A percentile compares a stretch with the other conserved stretches of the same genome.
Conservation (phyloP, 805 yeast species). For the Kuraishia borneana region DNA sequence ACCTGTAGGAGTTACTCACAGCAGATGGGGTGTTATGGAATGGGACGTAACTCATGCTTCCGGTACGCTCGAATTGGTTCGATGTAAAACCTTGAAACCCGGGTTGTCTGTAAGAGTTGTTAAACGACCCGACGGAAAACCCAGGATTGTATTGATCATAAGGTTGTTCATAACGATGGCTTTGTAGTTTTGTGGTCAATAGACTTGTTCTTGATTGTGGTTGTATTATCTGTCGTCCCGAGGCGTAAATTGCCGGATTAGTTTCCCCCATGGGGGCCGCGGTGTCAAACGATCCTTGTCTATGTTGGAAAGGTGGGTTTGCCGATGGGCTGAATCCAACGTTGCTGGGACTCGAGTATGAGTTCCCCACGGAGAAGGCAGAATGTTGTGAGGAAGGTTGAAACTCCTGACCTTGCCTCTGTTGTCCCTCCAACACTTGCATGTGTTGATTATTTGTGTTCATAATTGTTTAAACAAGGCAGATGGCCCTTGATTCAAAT, state of each 20-base stretch:
- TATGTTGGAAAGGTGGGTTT: constrained; percentile 3
- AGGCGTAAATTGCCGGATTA: not conserved
- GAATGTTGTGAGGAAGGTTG: not conserved
- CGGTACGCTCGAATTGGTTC: constrained; percentile 13
- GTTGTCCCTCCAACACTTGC: no score
- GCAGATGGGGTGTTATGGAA: constrained; percentile 35
- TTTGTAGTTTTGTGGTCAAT: constrained; percentile 7
- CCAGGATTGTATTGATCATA: not conserved
- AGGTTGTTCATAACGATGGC: constrained; percentile 1
- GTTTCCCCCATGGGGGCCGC: constrained; percentile 2
- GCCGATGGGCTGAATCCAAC: constrained; percentile 4
- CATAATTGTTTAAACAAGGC: no score
- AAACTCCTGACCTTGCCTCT: not conserved
- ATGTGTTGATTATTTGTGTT: not conserved
- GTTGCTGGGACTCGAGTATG: not conserved
- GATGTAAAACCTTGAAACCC: constrained; percentile 9
- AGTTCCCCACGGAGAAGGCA: not conserved
- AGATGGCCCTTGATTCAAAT: no score
- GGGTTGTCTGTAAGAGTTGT: not conserved
- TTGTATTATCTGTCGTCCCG: constrained; percentile 1
- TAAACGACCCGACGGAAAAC: not conserved
- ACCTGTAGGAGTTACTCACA: constrained; percentile 33
- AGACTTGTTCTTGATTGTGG: constrained; percentile 5
- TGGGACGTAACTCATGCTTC: constrained; percentile 18
- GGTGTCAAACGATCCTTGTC: constrained; percentile 1